Conservation (phyloP, 495 filamentous ascomycete species). For the Bombardia bombarda region DNA sequence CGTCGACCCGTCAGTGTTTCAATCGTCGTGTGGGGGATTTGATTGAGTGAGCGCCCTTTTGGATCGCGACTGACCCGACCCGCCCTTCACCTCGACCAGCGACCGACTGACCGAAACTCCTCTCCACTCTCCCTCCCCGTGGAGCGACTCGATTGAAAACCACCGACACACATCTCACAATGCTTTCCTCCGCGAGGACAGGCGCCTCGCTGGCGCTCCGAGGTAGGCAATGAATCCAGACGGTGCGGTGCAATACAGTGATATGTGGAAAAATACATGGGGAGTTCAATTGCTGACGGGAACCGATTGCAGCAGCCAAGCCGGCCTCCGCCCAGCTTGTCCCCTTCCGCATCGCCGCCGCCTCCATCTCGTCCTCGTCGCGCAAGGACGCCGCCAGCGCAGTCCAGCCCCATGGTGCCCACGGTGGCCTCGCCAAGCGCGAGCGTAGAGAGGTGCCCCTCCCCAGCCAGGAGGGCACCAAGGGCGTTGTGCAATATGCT, state of each 20-base stretch:
- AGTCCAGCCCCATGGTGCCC: slow-evolving; percentile 31
- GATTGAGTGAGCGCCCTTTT: slow-evolving; percentile 8
- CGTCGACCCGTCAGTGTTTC: slow-evolving; percentile 7
- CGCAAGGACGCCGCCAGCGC: slow-evolving; percentile 46
- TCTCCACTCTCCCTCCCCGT: slow-evolving; percentile 16
- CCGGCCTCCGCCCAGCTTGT: slow-evolving; percentile 51
- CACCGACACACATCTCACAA: slow-evolving; percentile 18
- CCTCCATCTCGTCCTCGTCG: slow-evolving; percentile 54
- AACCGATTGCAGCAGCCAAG: slow-evolving; percentile 42
- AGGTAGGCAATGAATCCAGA: too few relatives aligned
- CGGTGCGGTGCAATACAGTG: too few relatives aligned
- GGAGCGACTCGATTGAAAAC: background rate
- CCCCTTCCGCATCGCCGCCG: slow-evolving; percentile 54
- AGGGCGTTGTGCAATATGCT: slow-evolving; percentile 94
- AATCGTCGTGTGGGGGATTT: slow-evolving; percentile 7
- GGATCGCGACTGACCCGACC: slow-evolving; percentile 3
- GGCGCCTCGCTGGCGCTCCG: slow-evolving; percentile 60
- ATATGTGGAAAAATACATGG: background rate
- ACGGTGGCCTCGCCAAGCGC: slow-evolving; percentile 32
- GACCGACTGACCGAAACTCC: too few relatives aligned
- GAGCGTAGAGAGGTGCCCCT: slow-evolving; percentile 68
- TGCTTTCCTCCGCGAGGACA: slow-evolving; percentile 58
- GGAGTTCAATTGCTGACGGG: slow-evolving; percentile 7
- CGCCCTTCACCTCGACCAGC: background rate
- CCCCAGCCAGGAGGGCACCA: slow-evolving; percentile 84